phyloP scores from a whole-genome alignment of 768 basidiomycete genomes.

The Paxillus involutus region DNA sequence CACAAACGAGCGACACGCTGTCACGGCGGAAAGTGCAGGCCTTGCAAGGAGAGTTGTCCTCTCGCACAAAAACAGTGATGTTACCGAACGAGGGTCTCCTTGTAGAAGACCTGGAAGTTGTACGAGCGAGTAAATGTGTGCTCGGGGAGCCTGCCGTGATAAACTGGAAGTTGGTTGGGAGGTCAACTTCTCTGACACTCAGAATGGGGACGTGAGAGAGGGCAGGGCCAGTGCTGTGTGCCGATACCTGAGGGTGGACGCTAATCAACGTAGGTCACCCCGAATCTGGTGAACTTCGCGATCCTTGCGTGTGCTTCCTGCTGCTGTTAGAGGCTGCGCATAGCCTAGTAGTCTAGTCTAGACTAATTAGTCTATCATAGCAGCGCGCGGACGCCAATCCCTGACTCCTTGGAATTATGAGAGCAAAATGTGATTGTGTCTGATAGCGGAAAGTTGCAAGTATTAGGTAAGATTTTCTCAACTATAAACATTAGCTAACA shows the following conservation, averaged over 20 bases:
- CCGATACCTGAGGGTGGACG: conserved; percentile 19
- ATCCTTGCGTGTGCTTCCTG: conserved; percentile 20
- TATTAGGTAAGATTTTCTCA: too few species aligned
- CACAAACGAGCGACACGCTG: conserved; percentile 15
- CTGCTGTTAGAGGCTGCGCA: neutral
- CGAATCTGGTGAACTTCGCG: conserved; percentile 17
- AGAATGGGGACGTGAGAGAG: conserved; percentile 22
- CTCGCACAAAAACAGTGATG: conserved; percentile 23
- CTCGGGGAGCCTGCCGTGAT: conserved; percentile 20
- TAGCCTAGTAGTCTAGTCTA: too few species aligned
- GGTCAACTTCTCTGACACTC: neutral
- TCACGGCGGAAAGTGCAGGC: conserved; percentile 23
- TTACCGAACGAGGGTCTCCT: conserved; percentile 16
- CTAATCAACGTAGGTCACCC: too few species aligned
- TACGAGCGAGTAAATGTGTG: conserved; percentile 24
- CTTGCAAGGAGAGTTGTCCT: conserved; percentile 22
- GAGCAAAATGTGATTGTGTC: too few species aligned
- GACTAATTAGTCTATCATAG: too few species aligned
- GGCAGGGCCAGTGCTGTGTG: neutral
- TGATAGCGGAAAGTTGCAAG: too few species aligned
- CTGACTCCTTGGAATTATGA: too few species aligned
- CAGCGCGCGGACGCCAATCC: too few species aligned
- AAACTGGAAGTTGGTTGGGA: conserved; percentile 15
- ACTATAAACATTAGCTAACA: too few species aligned
- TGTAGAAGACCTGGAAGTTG: conserved; percentile 20